Conservation (phyloP, 2,329 filamentous ascomycete genomes). For the Cladosporium sp. region DNA sequence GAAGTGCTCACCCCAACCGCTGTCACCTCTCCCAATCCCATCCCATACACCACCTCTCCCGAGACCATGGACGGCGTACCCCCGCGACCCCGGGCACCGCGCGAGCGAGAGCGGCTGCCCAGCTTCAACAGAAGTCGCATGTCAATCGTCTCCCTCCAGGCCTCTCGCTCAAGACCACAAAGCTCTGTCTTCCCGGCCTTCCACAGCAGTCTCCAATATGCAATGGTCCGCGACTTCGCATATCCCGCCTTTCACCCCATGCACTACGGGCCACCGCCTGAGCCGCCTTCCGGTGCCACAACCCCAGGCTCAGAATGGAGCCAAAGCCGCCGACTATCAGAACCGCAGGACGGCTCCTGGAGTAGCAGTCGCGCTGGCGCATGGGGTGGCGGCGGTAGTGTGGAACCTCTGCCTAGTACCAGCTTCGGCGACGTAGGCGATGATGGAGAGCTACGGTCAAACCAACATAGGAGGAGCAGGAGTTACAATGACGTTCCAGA, state of each 20-base stretch:
- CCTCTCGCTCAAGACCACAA: constrained; percentile 49
- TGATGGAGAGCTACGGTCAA: constrained; percentile 22
- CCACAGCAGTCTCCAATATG: constrained; percentile 81
- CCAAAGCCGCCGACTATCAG: constrained; percentile 72
- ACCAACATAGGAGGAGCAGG: constrained; percentile 38
- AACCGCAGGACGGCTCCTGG: constrained; percentile 40
- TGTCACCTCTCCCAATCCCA: constrained; percentile 1
- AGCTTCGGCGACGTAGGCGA: constrained; percentile 32
- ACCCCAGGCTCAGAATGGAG: constrained; percentile 83
- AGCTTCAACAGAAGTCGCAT: constrained; percentile 17
- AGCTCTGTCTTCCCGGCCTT: constrained; percentile 78
- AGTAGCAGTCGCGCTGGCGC: constrained; percentile 51
- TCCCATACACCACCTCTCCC: constrained; percentile 15
- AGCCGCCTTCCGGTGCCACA: constrained; percentile 75
- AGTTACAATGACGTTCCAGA: constrained; percentile 97
- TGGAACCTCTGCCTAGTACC: constrained; percentile 36
- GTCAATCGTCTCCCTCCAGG: constrained; percentile 8
- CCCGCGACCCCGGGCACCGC: neutral
- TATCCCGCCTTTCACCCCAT: constrained; percentile 80
- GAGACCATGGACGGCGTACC: neutral
- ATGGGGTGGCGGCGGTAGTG: constrained; percentile 30
- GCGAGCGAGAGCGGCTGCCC: constrained; percentile 7
- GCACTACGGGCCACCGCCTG: constrained; percentile 89
- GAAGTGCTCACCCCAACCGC: constrained; percentile 6
- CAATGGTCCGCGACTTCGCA: constrained; percentile 94